phyloP scores from a whole-genome alignment of 352 stramenopile species.

The Phytophthora quininea region DNA sequence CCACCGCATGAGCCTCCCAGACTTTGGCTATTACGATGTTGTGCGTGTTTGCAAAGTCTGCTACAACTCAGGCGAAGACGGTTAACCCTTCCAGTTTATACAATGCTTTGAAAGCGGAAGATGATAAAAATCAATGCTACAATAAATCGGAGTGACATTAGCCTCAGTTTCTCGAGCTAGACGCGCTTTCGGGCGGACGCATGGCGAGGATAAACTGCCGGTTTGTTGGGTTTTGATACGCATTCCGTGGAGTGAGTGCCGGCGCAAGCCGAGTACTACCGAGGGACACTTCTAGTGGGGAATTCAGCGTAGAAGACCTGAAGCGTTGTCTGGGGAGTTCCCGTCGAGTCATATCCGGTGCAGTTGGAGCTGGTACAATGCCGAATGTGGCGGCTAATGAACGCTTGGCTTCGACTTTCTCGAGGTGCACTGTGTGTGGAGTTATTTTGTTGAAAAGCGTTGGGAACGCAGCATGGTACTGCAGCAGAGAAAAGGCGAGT shows the following conservation, averaged over 20 bases:
- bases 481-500: not conserved
- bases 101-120: not conserved
- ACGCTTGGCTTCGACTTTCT: conserved; percentile 36
- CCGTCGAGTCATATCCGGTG: not conserved
- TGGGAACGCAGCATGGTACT: conserved; percentile 61
- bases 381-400: conserved; percentile 35
- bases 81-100: conserved; percentile 21
- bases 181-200: conserved; percentile 7
- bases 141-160: not conserved
- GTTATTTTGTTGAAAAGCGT: conserved; percentile 47
- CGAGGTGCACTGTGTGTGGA: conserved; percentile 17
- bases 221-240: conserved; percentile 46
- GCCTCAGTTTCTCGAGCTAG: conserved; percentile 4
- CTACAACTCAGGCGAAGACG: conserved; percentile 82
- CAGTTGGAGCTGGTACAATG: conserved; percentile 20
- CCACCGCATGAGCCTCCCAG: conserved; percentile 85
- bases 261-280: conserved; percentile 39
- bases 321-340: no score
- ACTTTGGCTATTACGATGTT: conserved; percentile 89
- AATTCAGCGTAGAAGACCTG: not conserved
- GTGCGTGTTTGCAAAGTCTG: conserved; percentile 82
- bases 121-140: not conserved
- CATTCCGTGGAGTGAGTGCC: conserved; percentile 52
- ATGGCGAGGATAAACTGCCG: conserved; percentile 44
- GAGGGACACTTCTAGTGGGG: conserved; percentile 7